Percentiles rank a stretch among this genome's conserved stretches.
Evolutionary conservation across 176 grass and related monocot genomes (phyloP).

Genomic region (Triticum aestivum): IWGSC_CS_RefSeq_v2.1 NC_057812.1:514853478-514853977

Average conservation of each 20-base stretch:
- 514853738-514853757: slow-evolving; percentile 23
- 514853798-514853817: slow-evolving; percentile 46
- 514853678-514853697: background rate
- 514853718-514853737: background rate
- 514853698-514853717: background rate
- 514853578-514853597: background rate
- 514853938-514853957: background rate
- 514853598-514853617: too few species aligned
- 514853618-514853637: background rate
- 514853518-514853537: slow-evolving; percentile 11
- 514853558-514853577: background rate
- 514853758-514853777: slow-evolving; percentile 40
- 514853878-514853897: background rate
- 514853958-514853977: slow-evolving; percentile 26
- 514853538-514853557: background rate
- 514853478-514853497: slow-evolving; percentile 20
- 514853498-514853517: slow-evolving; percentile 26
- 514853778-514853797: slow-evolving; percentile 42
- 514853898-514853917: background rate
- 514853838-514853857: slow-evolving; percentile 7
- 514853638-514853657: background rate
- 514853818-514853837: slow-evolving; percentile 41
- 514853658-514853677: background rate
- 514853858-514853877: background rate
- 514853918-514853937: slow-evolving; percentile 13